phyloP scores from a whole-genome alignment of 306 rosid genomes.

The Glycine latifolia region DNA sequence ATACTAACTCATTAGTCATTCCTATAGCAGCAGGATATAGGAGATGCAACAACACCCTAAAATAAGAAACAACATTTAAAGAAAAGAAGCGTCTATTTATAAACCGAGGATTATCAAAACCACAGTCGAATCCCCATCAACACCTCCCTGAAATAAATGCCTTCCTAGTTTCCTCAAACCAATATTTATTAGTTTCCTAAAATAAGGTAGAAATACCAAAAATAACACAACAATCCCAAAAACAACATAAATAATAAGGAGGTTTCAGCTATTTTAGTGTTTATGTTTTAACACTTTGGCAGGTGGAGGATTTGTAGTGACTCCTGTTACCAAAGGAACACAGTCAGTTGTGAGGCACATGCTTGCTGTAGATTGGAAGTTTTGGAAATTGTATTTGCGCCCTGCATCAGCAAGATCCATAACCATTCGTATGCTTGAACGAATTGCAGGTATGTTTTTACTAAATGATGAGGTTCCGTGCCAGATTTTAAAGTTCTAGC shows the following conservation, averaged over 20 bases:
- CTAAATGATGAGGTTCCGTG: constrained; percentile 3
- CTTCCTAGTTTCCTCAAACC: constrained; percentile 8
- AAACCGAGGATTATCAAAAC: neutral
- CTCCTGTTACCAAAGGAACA: constrained; percentile 77
- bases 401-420: constrained; percentile 73
- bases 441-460: constrained; percentile 66
- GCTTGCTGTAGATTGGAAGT: constrained; percentile 95
- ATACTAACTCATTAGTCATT: neutral
- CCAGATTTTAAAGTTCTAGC: neutral
- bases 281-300: constrained; percentile 2
- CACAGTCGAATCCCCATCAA: neutral
- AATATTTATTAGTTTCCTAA: constrained; percentile 6
- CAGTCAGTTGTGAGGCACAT: constrained; percentile 83
- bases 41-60: constrained; percentile 1
- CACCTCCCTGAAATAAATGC: neutral
- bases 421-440: constrained; percentile 84
- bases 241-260: neutral
- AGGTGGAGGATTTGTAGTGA: constrained; percentile 95
- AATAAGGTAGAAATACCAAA: constrained; percentile 13
- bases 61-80: neutral
- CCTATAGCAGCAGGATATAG: neutral
- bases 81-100: neutral
- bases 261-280: neutral
- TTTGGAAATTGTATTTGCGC: constrained; percentile 73
- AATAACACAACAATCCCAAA: constrained; percentile 4